phyloP scores from a whole-genome alignment of 2,329 filamentous ascomycete genomes.

The Nakataea oryzae region DNA sequence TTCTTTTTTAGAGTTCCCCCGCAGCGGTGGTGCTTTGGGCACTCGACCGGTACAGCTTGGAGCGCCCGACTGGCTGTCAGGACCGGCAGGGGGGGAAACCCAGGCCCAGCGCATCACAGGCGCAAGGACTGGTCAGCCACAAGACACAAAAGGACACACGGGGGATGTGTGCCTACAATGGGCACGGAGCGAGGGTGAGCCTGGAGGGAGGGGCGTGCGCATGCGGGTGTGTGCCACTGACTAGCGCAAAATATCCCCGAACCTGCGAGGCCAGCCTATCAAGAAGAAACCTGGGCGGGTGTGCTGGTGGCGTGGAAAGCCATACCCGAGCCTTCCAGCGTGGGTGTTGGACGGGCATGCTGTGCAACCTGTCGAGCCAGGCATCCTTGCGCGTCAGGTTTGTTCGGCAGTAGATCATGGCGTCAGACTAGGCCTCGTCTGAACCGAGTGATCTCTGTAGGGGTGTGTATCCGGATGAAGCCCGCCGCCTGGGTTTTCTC shows the following conservation, averaged over 20 bases:
- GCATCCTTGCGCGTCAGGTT: slow-evolving; percentile 23
- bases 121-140: not conserved
- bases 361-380: slow-evolving; percentile 14
- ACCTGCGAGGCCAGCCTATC: not conserved
- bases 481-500: slow-evolving; percentile 13
- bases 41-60: not conserved
- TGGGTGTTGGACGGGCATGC: slow-evolving; percentile 12
- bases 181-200: not conserved
- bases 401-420: slow-evolving; percentile 24
- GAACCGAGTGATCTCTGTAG: slow-evolving; percentile 27
- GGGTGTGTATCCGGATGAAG: slow-evolving; percentile 15
- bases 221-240: not conserved
- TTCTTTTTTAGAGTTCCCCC: not conserved
- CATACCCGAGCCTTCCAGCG: slow-evolving; percentile 6
- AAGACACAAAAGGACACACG: not conserved
- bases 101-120: not conserved
- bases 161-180: not conserved
- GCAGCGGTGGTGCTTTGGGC: not conserved
- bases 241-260: not conserved
- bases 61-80: not conserved
- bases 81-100: not conserved
- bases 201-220: not conserved
- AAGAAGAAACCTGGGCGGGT: not conserved
- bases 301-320: not conserved
- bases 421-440: slow-evolving; percentile 27